phyloP scores from a whole-genome alignment of 2,329 filamentous ascomycete genomes.

The Emydomyces testavorans region DNA sequence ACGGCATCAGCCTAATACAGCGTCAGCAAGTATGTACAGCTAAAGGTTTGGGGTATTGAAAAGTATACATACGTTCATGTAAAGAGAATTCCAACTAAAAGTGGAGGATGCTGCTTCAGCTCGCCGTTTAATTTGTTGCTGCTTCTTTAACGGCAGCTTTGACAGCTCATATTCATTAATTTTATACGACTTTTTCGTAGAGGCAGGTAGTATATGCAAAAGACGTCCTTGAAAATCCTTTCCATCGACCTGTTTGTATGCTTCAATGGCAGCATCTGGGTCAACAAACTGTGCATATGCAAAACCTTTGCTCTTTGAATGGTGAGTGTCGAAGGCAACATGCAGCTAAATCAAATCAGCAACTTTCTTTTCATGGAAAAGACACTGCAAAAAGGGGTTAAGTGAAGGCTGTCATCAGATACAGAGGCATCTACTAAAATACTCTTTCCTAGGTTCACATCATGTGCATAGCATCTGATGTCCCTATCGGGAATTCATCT shows the following conservation, averaged over 20 bases:
- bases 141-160: slow-evolving; percentile 86
- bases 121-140: slow-evolving; percentile 79
- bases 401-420: slow-evolving; percentile 49
- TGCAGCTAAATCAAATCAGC: slow-evolving; percentile 54
- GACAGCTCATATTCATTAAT: slow-evolving; percentile 82
- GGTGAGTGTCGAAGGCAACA: slow-evolving; percentile 59
- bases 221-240: slow-evolving; percentile 85
- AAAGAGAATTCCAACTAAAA: slow-evolving; percentile 99
- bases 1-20: slow-evolving; percentile 58
- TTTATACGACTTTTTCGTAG: slow-evolving; percentile 66
- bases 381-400: slow-evolving; percentile 20
- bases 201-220: slow-evolving; percentile 76
- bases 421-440: slow-evolving; percentile 99
- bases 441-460: slow-evolving; percentile 77
- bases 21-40: slow-evolving; percentile 11
- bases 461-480: slow-evolving; percentile 94
- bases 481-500: slow-evolving; percentile 99
- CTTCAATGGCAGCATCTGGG: slow-evolving; percentile 60
- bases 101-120: slow-evolving; percentile 62
- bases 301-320: slow-evolving; percentile 74
- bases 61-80: slow-evolving; percentile 63
- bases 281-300: slow-evolving; percentile 72
- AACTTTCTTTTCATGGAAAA: slow-evolving; percentile 9
- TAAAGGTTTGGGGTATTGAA: slow-evolving; percentile 14
- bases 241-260: slow-evolving; percentile 69